Percentiles rank a stretch among this genome's conserved stretches.
These are phyloP conservation scores for Periconia macrospinosa DNA, from an alignment of 2,329 filamentous ascomycete genomes.

Conservation along the genomic window DNA sequence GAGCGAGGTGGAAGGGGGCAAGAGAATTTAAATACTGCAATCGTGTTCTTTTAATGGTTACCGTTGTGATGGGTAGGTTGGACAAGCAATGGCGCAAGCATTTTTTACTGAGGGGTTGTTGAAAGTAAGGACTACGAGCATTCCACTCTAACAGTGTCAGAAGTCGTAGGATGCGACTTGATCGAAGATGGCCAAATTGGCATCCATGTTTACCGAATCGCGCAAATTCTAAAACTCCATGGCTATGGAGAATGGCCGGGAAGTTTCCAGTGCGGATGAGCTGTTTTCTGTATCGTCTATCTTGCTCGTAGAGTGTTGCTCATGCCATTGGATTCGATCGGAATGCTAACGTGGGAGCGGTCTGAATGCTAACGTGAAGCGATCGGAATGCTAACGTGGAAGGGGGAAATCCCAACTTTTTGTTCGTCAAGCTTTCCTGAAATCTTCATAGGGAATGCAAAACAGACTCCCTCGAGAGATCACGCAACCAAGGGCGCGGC, in stretches of 20 bases:
- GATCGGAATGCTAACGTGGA: background rate
- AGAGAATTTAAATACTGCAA: slow-evolving; percentile 6
- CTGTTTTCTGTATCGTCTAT: background rate
- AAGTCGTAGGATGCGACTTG: background rate
- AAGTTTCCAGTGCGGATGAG: background rate
- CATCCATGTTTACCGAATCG: background rate
- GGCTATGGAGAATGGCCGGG: background rate
- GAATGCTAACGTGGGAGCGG: background rate
- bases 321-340: background rate
- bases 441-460: background rate
- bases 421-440: background rate
- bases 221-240: background rate
- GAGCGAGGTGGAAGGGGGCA: background rate
- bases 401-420: background rate
- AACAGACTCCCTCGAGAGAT: background rate
- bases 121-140: slow-evolving; percentile 13
- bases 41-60: background rate
- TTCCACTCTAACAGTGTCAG: slow-evolving; percentile 3
- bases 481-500: background rate
- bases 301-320: background rate
- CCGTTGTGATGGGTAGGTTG: background rate
- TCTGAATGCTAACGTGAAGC: no score
- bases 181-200: background rate
- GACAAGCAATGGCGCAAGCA: slow-evolving; percentile 4
- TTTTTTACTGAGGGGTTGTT: slow-evolving; percentile 12